phyloP scores from a whole-genome alignment of 495 filamentous ascomycete genomes.

The Tuber umbilicatum region DNA sequence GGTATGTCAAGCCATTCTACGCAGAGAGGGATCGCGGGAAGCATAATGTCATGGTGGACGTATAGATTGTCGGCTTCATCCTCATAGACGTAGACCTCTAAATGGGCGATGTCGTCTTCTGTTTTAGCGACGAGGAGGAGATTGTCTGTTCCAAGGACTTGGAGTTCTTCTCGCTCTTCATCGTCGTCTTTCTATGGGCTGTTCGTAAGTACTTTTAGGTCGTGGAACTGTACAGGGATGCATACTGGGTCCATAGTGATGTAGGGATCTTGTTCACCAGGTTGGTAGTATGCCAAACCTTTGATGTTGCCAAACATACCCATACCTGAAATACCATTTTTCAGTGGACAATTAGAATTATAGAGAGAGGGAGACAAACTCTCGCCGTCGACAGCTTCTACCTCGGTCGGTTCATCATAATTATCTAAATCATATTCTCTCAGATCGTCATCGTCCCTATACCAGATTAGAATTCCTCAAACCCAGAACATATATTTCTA shows the following conservation, averaged over 20 bases:
- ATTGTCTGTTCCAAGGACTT: slow-evolving; percentile 88
- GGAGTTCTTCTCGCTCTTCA: slow-evolving; percentile 87
- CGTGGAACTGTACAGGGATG: neutral
- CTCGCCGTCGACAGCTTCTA: slow-evolving; percentile 66
- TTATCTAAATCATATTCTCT: slow-evolving; percentile 94
- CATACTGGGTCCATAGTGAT: slow-evolving; percentile 67
- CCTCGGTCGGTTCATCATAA: slow-evolving; percentile 46
- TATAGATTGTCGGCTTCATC: slow-evolving; percentile 91
- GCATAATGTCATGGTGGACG: slow-evolving; percentile 99
- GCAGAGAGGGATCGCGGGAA: slow-evolving; percentile 90
- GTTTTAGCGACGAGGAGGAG: slow-evolving; percentile 83
- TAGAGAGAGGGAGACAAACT: slow-evolving; percentile 7
- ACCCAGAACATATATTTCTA: neutral
- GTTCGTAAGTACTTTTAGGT: slow-evolving; percentile 4
- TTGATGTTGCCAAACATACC: slow-evolving; percentile 94
- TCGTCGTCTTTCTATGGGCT: slow-evolving; percentile 61
- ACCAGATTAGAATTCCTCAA: neutral
- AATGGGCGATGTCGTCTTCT: slow-evolving; percentile 92
- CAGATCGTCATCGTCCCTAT: slow-evolving; percentile 69
- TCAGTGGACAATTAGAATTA: neutral
- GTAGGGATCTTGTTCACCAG: slow-evolving; percentile 90
- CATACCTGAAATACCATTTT: slow-evolving; percentile 47
- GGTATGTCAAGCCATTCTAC: slow-evolving; percentile 91
- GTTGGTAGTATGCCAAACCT: slow-evolving; percentile 84
- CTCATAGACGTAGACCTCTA: slow-evolving; percentile 97